Evolutionary conservation across 495 filamentous ascomycete genomes (phyloP), one percentile per base, ranked within the genome.

Genomic region (Xylaria castorea): DNA sequence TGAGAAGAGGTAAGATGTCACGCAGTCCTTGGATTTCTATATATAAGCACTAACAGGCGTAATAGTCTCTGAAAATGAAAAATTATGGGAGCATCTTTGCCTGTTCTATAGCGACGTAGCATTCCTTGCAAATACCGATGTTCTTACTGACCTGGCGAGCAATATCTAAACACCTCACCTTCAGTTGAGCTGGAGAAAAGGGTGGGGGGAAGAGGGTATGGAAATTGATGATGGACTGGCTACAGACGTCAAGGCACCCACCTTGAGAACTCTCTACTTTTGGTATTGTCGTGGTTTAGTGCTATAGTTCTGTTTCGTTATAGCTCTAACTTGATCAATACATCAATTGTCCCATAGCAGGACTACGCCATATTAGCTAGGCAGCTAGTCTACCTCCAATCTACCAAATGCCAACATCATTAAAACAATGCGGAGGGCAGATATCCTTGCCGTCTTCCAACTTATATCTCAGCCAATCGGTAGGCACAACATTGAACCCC

Each of bases 401-500:
- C n/a, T n/a, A n/a, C n/a, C n/a, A n/a, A n/a, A n/a, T n/a, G n/a
- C n/a, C n/a, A n/a, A n/a, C n/a, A n/a, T n/a, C 22, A 9, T 30
- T 55, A 30, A 30, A 25, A 25, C 57, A 60, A 9, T 34, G 14
- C 2, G 14, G 16, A 36, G 57, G 57, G 57, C 57, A 60, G 18
- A 20, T 2, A 0, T n/a, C 18, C 18, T 7, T 11, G 1, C 14
- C 8, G 16, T 32, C 2, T 0, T 60, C 5, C 2, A 32, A 0
- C 4, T 11, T n/a, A 8, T 36, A 0, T 36, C 6, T 60, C 11
- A 50, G 44, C 50, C 50, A 60, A 0, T 70, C 14, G 40, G 27
- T 63, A n/a, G 71, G 30, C 16, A 38, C 36, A 18, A 78, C 7
- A 38, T 65, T 55, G 25, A 27, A 78, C 1, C 74, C 68, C 70